Evolutionary conservation across 805 yeast species (phyloP).

Genomic region (Lipomyces chichibuensis): DNA sequence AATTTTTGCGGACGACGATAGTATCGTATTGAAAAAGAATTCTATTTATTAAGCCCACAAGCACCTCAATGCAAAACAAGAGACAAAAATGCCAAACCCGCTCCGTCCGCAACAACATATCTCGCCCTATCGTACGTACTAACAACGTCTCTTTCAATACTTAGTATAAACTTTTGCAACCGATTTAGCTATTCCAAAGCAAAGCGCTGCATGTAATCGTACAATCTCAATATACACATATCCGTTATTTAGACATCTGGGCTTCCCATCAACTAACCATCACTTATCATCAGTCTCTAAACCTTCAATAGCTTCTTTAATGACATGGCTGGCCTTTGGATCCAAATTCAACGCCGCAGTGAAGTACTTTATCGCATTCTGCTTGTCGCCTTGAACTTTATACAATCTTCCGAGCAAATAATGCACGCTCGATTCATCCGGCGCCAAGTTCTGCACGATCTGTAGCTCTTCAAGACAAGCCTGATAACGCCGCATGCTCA

Average conservation of each 20-base stretch:
- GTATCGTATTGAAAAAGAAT: neutral
- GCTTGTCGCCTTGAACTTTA: constrained; percentile 70
- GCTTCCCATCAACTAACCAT: neutral
- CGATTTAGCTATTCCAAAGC: neutral
- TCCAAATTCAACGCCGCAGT: constrained; percentile 89
- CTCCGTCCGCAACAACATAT: neutral
- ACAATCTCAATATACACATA: neutral
- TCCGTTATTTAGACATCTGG: neutral
- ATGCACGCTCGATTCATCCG: constrained; percentile 94
- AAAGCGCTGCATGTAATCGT: neutral
- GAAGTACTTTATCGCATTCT: constrained; percentile 79
- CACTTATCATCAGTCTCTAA: constrained; percentile 19
- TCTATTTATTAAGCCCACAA: neutral
- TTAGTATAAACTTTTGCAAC: neutral
- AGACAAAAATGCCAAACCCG: constrained; percentile 2
- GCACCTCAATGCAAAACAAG: neutral
- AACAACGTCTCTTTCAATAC: neutral
- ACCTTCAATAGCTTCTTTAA: constrained; percentile 77
- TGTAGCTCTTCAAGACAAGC: constrained; percentile 78
- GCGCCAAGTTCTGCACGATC: constrained; percentile 71
- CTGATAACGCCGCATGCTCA: constrained; percentile 68
- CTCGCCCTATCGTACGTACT: neutral
- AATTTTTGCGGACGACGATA: no score
- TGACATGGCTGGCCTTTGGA: constrained; percentile 72
- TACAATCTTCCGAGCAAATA: constrained; percentile 85